Percentiles rank a stretch among this genome's conserved stretches.
phyloP scores from a whole-genome alignment of 2,329 filamentous ascomycete genomes.

The Trichoderma simmonsii region DNA sequence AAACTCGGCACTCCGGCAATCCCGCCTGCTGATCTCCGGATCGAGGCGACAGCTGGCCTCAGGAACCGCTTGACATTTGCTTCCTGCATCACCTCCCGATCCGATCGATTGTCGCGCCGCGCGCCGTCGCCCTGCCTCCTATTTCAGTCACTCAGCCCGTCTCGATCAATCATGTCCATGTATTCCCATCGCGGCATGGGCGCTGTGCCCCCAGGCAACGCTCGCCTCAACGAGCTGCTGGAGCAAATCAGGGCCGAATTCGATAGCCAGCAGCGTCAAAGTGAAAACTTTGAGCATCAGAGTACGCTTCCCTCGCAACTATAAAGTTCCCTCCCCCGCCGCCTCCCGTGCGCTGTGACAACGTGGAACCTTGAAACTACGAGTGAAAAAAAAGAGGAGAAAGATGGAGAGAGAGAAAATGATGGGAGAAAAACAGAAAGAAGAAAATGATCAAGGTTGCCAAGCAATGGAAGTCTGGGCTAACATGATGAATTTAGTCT shows the following conservation, averaged over 20 bases:
- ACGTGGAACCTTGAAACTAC: background rate
- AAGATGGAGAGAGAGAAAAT: background rate
- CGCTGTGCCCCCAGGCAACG: constrained; percentile 58
- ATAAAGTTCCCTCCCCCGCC: background rate
- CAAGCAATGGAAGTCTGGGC: constrained; percentile 11
- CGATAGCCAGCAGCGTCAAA: constrained; percentile 75
- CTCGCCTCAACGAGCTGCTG: constrained; percentile 83
- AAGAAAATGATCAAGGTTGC: background rate
- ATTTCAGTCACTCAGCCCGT: background rate
- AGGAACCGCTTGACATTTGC: background rate
- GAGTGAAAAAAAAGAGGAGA: background rate
- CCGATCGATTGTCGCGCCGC: constrained; percentile 11
- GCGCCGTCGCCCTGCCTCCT: constrained; percentile 17
- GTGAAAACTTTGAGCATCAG: constrained; percentile 87
- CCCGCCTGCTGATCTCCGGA: constrained; percentile 19
- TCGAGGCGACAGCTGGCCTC: constrained; percentile 18
- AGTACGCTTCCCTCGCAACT: constrained; percentile 58
- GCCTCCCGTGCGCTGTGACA: background rate
- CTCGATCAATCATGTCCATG: constrained; percentile 60
- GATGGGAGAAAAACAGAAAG: background rate
- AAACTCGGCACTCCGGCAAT: constrained; percentile 17
- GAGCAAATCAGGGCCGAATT: constrained; percentile 91
- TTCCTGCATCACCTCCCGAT: background rate
- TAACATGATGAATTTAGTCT: constrained; percentile 56
- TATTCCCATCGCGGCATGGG: constrained; percentile 88